Base-by-base conservation (phyloP, 2,329 filamentous ascomycete species). In the Huntiella omanensis region DNA sequence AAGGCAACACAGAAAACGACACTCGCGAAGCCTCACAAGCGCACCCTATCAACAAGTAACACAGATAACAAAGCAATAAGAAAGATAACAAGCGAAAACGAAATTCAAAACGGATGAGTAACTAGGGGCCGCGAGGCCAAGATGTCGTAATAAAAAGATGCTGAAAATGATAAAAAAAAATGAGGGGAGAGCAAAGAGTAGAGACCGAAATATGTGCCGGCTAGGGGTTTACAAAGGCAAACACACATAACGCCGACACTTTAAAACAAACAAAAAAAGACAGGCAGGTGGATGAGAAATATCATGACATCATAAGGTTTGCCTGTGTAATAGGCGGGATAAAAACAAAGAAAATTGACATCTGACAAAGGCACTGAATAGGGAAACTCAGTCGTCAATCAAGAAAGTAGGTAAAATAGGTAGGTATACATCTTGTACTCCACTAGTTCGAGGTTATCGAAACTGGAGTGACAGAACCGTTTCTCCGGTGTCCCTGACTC, bases 391-490 rank as follows among this genome's bases (percentile, higher is more conserved):
- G 8, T 10, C 22, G 8, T 7, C 22, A 28, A 28, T 28, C 22
- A 28, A 28, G 7, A 28, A 28, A 10, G 8, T 10, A 28, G 22
- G 22, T 28, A 28, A 19, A 4, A 19, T 19, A 5, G 22, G 8
- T 4, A 28, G 22, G 22, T 28, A 28, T 28, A 28, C 22, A 28
- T 28, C 22, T 28, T 28, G 22, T 7, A 28, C 17, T 19, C 39
- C 19, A 13, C 16, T 43, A 43, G 40, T 46, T 49, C 7, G 48
- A 49, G 4, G 36, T 47, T 13, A 49, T 42, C 12, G 48, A 49
- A 16, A 47, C 39, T 11, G 48, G 48, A 12, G 48, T 49, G n/a
- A 47, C 43, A 8, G 48, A 49, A 11, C 48, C 48, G 36, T 45
- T 49, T 5, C 44, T 44, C 8, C 44, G 48, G 19, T 49, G 48